phyloP scores from a whole-genome alignment of 2,329 filamentous ascomycete genomes.

The Leptodontidium sp. region DNA sequence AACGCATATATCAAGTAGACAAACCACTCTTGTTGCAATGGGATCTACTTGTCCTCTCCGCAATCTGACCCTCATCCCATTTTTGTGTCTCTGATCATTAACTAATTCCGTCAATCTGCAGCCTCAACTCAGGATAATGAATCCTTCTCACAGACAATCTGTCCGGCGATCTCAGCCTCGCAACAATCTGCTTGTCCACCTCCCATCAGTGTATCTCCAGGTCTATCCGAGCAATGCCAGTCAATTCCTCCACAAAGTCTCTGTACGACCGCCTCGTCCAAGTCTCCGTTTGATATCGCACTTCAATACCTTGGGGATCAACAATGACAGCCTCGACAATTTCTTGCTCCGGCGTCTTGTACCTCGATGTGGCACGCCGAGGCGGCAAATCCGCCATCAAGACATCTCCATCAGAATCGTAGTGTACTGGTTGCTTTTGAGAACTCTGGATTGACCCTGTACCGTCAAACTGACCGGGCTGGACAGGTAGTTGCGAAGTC shows the following conservation, averaged over 20 bases:
- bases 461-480: conserved; percentile 40
- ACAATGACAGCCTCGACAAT: conserved; percentile 22
- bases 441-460: conserved; percentile 20
- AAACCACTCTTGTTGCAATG: conserved; percentile 7
- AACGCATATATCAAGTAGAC: conserved; percentile 9
- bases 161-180: background rate
- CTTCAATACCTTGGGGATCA: conserved; percentile 25
- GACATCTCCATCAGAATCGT: conserved; percentile 40
- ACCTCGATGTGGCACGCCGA: background rate
- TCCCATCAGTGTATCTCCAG: conserved; percentile 47
- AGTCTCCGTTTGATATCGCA: conserved; percentile 22
- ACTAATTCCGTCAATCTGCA: background rate
- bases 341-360: conserved; percentile 9
- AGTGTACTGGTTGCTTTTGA: conserved; percentile 12
- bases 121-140: background rate
- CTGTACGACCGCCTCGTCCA: conserved; percentile 14
- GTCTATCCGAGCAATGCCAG: conserved; percentile 51
- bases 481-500: background rate
- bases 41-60: background rate
- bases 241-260: conserved; percentile 46
- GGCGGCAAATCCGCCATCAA: conserved; percentile 39
- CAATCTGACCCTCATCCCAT: background rate
- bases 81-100: background rate
- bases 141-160: background rate
- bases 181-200: background rate